A percentile compares a stretch with the other conserved stretches of the same genome.
These are phyloP conservation scores for Xylaria venustula DNA, from an alignment of 495 filamentous ascomycete genomes.

Conservation along the genomic window DNA sequence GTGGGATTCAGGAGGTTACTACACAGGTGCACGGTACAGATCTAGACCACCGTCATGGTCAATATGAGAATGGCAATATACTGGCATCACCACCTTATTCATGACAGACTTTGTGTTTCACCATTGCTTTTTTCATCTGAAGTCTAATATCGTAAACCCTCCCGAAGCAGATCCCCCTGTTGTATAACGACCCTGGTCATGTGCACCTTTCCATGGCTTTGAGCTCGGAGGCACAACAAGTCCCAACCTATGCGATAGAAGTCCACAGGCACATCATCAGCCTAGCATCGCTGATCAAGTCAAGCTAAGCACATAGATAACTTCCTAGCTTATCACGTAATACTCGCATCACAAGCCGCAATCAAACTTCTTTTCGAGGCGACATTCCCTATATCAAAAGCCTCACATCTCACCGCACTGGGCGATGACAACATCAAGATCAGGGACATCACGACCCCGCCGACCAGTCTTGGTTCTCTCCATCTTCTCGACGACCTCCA, in stretches of 20 bases:
- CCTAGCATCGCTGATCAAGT: background rate
- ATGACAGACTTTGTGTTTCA: background rate
- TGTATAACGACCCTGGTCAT: too few relatives aligned
- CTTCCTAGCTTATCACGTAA: background rate
- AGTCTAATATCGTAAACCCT: background rate
- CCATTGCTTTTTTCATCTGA: background rate
- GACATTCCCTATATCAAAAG: background rate
- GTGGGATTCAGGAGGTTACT: background rate
- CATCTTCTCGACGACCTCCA: constrained; percentile 89
- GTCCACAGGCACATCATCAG: background rate
- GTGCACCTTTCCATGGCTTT: too few relatives aligned
- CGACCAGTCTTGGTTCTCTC: constrained; percentile 79
- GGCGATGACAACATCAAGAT: constrained; percentile 77
- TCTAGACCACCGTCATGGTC: background rate
- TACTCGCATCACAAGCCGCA: background rate
- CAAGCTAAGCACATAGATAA: background rate
- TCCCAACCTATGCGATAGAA: background rate
- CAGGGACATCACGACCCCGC: constrained; percentile 73
- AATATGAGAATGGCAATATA: constrained; percentile 8
- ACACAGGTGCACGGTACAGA: background rate
- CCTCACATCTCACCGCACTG: constrained; percentile 87
- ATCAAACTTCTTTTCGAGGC: background rate
- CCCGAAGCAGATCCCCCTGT: too few relatives aligned
- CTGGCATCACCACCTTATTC: background rate
- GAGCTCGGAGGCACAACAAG: too few relatives aligned